Evolutionary conservation across 2,329 filamentous ascomycete genomes (phyloP), one percentile per base, ranked within the genome.

Genomic region (Leptographium radiaticola): DNA sequence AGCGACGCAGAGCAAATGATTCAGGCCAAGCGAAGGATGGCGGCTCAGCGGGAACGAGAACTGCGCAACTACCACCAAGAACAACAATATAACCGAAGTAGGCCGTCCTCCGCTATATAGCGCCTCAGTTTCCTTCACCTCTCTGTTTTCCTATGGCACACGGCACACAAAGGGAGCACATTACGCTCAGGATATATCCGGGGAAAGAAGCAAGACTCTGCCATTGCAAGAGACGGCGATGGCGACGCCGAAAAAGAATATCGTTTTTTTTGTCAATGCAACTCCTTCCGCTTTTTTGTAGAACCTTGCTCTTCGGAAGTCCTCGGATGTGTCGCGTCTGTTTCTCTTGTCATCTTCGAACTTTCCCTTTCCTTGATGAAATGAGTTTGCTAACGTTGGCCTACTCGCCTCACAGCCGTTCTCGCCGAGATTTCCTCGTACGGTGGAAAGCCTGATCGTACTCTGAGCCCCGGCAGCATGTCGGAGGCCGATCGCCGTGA

Each of bases 1-100:
- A 84, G 79, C 76, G 93, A 97, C 75, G 88, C 89, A 70, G 93
- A 97, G 75, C 90, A 96, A 75, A 89, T 96, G 83, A 88, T 95
- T 79, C 93, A 97, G 82, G 90, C 89, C 65, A 97, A 97, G 81
- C 89, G 93, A 76, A 87, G 91, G 77, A 94, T 97, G 88, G 93
- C 93, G 66, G 93, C 93, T 70, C 93, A 97, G 75, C 88, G 93
- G 73, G 93, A 98, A 79, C 87, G 91, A 73, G 93, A 98, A 77
- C 84, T 98, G 71, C 89, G 93, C 73, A 98, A 97, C 75, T 95
- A 97, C 75, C 93, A 98, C 75, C 94, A 96, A 75, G 93, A 98
- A 81, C 93, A 98, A 81, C 93, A 98, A 83, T 97, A 95, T 75
- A 95, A 97, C 79, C 85, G 91, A 88, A 96, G 93, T 97, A 88